Evolutionary conservation across 2,329 filamentous ascomycete species (phyloP).

Genomic region (Venturiaceae sp.): DNA sequence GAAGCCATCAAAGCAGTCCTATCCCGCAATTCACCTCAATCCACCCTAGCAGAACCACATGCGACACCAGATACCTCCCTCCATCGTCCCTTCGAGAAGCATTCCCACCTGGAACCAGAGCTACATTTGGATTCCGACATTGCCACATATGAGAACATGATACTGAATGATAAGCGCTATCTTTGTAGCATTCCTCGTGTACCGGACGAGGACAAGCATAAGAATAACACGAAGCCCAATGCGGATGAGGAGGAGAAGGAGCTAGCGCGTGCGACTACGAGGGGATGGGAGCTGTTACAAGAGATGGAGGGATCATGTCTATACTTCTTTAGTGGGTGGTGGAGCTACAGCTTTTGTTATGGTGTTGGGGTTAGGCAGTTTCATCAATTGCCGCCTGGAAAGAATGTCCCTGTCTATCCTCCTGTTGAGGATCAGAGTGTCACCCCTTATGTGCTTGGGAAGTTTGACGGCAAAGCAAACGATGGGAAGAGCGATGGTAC

Average conservation of each 20-base stretch:
- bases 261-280: conserved; percentile 63
- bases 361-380: conserved; percentile 82
- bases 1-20: conserved; percentile 38
- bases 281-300: conserved; percentile 70
- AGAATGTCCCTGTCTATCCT: conserved; percentile 56
- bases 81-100: neutral
- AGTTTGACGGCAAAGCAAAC: conserved; percentile 32
- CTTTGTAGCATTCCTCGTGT: conserved; percentile 68
- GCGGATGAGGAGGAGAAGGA: conserved; percentile 68
- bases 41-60: conserved; percentile 15
- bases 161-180: conserved; percentile 59
- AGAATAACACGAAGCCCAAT: conserved; percentile 33
- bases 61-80: conserved; percentile 14
- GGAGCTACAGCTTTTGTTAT: conserved; percentile 94
- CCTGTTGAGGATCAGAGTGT: conserved; percentile 69
- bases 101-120: conserved; percentile 1
- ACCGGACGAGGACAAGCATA: conserved; percentile 31
- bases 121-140: conserved; percentile 11
- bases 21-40: conserved; percentile 10
- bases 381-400: conserved; percentile 65
- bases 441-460: conserved; percentile 68
- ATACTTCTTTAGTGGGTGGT: conserved; percentile 82
- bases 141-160: conserved; percentile 60
- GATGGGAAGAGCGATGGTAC: conserved; percentile 19
- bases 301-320: conserved; percentile 73